Base-by-base conservation (phyloP, 495 filamentous ascomycete species). In the Trichoderma reesei region DNA sequence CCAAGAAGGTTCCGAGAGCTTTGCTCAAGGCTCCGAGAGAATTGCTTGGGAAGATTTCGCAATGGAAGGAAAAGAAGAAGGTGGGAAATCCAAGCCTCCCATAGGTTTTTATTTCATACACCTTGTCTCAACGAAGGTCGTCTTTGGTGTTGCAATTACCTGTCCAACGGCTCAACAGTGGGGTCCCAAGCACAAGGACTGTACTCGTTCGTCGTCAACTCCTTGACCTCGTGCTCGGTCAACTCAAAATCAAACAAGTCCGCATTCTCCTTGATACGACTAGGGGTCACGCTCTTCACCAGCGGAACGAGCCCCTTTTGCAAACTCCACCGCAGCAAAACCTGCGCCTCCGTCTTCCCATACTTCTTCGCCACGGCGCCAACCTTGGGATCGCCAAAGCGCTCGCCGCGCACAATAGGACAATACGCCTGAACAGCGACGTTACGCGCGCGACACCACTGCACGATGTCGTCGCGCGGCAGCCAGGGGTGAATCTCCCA, bases 401-500 rank as follows among this genome's bases (percentile, higher is more conserved):
- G 78, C 65, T 83, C 75, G 1, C 82, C 86, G 67, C 88, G 81
- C 1, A 92, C 87, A 59, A 96, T 75, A 1, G 91, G 92, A 61
- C 82, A 86, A 71, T 95, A 96, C 2, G 91, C 92, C 76, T 96
- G 81, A 26, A 94, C 75, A 36, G 91, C 75, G 6, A 93, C 80
- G 20, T 85, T 84, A 37, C 87, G 78, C 70, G 85, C 78, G 64
- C 80, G 69, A 67, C 88, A 87, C 88, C 92, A 96, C 60, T 85
- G 79, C 11, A 86, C 85, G 37, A 98, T 88, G 68, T 94, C 89
- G 7, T 79, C 78, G 11, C 92, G 79, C 3, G 85, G 78, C n/a
- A 88, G 84, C 90, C 90, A 96, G 1, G 92, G 92, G 71, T 98
- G 93, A 18, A 97, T 77, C 75, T 97, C 92, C 70, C 90, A 90